Evolutionary conservation across 805 yeast species (phyloP).

Genomic region (Komagataella populi): DNA sequence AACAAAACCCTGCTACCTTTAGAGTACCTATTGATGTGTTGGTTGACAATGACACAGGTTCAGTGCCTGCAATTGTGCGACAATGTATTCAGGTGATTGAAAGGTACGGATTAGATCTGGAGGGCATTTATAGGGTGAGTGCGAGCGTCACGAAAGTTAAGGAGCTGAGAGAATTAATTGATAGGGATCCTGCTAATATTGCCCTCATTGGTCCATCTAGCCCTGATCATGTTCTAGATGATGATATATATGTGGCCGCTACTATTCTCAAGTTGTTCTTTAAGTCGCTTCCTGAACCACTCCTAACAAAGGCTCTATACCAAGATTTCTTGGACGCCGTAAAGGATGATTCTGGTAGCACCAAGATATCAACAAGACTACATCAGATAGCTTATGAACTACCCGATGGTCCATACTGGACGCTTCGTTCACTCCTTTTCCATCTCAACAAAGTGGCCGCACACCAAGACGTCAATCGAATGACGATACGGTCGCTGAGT

Average conservation of each 20-base stretch:
- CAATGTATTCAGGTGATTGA: slow-evolving; percentile 84
- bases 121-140: slow-evolving; percentile 80
- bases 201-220: slow-evolving; percentile 26
- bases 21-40: slow-evolving; percentile 74
- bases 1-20: slow-evolving; percentile 27
- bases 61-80: slow-evolving; percentile 83
- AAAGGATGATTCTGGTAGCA: slow-evolving; percentile 29
- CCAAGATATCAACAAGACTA: slow-evolving; percentile 50
- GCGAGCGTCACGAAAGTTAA: slow-evolving; percentile 69
- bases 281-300: slow-evolving; percentile 74
- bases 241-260: slow-evolving; percentile 81
- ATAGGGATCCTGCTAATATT: slow-evolving; percentile 58
- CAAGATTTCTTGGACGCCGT: slow-evolving; percentile 57
- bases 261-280: slow-evolving; percentile 77
- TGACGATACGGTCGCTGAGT: slow-evolving; percentile 72
- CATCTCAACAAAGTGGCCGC: slow-evolving; percentile 61
- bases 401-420: slow-evolving; percentile 93
- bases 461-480: slow-evolving; percentile 52
- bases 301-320: slow-evolving; percentile 53
- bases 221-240: slow-evolving; percentile 48
- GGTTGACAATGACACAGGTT: slow-evolving; percentile 73
- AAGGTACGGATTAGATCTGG: slow-evolving; percentile 68
- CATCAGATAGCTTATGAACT: slow-evolving; percentile 82
- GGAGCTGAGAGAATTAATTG: slow-evolving; percentile 58
- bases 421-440: slow-evolving; percentile 71